phyloP scores from a whole-genome alignment of 1,284 basidiomycete species.

The Volvariella volvacea region DNA sequence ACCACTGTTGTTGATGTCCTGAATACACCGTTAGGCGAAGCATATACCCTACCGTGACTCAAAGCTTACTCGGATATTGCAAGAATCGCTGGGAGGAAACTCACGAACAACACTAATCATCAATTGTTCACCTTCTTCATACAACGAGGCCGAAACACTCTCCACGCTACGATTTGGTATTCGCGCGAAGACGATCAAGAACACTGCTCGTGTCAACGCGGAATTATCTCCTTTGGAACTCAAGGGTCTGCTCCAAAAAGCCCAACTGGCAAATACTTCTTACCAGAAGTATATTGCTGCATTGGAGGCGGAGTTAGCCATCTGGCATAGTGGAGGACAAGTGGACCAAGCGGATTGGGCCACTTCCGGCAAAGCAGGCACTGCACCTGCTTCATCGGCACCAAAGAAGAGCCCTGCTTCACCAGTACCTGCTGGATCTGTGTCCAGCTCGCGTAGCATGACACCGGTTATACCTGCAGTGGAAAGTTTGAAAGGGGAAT shows the following conservation, averaged over 20 bases:
- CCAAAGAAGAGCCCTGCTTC: constrained; percentile 60
- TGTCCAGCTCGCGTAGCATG: constrained; percentile 58
- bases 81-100: constrained; percentile 99
- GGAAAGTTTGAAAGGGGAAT: constrained; percentile 65
- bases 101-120: constrained; percentile 98
- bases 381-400: constrained; percentile 23
- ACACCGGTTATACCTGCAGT: constrained; percentile 79
- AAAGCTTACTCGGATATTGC: constrained; percentile 97
- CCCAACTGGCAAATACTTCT: constrained; percentile 78
- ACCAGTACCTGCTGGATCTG: constrained; percentile 56
- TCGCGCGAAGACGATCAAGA: constrained; percentile 99
- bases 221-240: constrained; percentile 96
- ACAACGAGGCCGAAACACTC: constrained; percentile 97
- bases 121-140: constrained; percentile 96
- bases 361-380: constrained; percentile 50
- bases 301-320: constrained; percentile 86
- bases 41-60: constrained; percentile 99
- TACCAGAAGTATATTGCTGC: constrained; percentile 86
- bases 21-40: constrained; percentile 62
- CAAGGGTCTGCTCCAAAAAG: constrained; percentile 88
- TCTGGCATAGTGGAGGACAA: constrained; percentile 86
- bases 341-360: constrained; percentile 89
- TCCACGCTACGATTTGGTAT: constrained; percentile 98
- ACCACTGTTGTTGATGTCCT: too few relatives aligned
- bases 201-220: constrained; percentile 97